Base-by-base conservation (phyloP, 2,329 filamentous ascomycete genomes). In the Claviceps pazoutovae region DNA sequence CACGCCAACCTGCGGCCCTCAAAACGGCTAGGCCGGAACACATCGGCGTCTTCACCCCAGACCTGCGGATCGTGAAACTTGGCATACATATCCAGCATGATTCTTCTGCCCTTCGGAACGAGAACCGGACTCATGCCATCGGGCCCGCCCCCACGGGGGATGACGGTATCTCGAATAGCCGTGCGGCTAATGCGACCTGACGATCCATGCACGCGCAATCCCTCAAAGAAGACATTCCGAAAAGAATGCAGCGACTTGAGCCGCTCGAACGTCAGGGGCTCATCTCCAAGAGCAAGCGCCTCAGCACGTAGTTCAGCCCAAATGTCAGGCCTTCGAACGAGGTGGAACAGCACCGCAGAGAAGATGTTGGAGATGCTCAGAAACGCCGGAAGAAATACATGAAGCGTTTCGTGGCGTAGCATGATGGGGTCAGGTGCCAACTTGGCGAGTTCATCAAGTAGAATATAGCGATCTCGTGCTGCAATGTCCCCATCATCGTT, bases 151-250 rank as follows among this genome's bases (percentile, higher is more conserved):
- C 51, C 51, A 30, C 38, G 21, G 2, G 51, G 51, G 16, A 53
- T 16, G 11, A 51, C 51, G 13, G 51, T 53, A 21, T 53, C 51
- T 4, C 51, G 51, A n/a, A 52, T 30, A 3, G 51, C 51, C 16
- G 46, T 46, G 5, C 51, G 51, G 41, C 51, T 52, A 7, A 51
- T 13, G 6, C 50, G 50, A 11, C 46, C 50, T 2, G 50, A 48
- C 6, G 50, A 48, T 16, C 50, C 50, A 21, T 51, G 50, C 9
- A 51, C 38, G 5, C 50, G 46, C 45, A 51, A 16, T 14, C 44
- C 45, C 45, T 51, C 50, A 19, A 37, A 36, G 4, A 51, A 8
- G 17, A 47, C 46, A 39, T 51, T 37, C 11, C 50, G 46, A 30
- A 51, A 51, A 4, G 39, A 26, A 13, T 46, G 46, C 43, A 51